A percentile compares a stretch with the other conserved stretches of the same genome.
phyloP scores from a whole-genome alignment of 495 filamentous ascomycete species.

The Xylaria palmicola region DNA sequence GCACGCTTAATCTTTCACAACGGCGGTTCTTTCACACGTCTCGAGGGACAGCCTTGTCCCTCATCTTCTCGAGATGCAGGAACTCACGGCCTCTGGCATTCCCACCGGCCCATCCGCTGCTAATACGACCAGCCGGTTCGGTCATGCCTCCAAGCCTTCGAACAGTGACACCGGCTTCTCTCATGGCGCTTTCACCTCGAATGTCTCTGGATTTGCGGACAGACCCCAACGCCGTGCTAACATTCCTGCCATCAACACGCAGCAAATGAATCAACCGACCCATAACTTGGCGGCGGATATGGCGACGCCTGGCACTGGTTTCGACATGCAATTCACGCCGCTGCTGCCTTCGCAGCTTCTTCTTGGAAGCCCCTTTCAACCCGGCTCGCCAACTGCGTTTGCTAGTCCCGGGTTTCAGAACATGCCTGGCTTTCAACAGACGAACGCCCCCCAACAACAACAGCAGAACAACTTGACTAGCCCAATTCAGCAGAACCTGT shows the following conservation, averaged over 20 bases:
- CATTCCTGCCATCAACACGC: slow-evolving; percentile 92
- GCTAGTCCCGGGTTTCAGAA: slow-evolving; percentile 87
- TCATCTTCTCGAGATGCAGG: slow-evolving; percentile 86
- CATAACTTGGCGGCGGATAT: slow-evolving; percentile 62
- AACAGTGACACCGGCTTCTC: slow-evolving; percentile 86
- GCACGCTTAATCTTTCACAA: slow-evolving; percentile 62
- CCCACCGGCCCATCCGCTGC: slow-evolving; percentile 54
- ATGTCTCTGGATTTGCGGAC: slow-evolving; percentile 76
- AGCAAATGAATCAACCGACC: slow-evolving; percentile 42
- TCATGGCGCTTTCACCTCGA: slow-evolving; percentile 83
- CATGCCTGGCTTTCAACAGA: slow-evolving; percentile 69
- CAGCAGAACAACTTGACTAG: slow-evolving; percentile 56
- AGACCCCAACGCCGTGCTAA: slow-evolving; percentile 78
- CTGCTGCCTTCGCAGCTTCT: slow-evolving; percentile 91
- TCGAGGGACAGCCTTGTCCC: slow-evolving; percentile 73
- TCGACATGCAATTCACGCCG: slow-evolving; percentile 98
- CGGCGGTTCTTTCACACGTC: slow-evolving; percentile 66
- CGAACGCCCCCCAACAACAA: slow-evolving; percentile 46
- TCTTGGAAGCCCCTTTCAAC: slow-evolving; percentile 94
- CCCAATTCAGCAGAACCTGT: slow-evolving; percentile 55
- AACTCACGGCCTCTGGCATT: slow-evolving; percentile 56
- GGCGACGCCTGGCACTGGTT: slow-evolving; percentile 81
- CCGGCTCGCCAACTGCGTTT: slow-evolving; percentile 87
- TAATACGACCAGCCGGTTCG: slow-evolving; percentile 57
- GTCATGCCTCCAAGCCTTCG: slow-evolving; percentile 69